Evolutionary conservation across 352 stramenopile genomes (phyloP).

Genomic region (Globisporangium cederbergense): DNA sequence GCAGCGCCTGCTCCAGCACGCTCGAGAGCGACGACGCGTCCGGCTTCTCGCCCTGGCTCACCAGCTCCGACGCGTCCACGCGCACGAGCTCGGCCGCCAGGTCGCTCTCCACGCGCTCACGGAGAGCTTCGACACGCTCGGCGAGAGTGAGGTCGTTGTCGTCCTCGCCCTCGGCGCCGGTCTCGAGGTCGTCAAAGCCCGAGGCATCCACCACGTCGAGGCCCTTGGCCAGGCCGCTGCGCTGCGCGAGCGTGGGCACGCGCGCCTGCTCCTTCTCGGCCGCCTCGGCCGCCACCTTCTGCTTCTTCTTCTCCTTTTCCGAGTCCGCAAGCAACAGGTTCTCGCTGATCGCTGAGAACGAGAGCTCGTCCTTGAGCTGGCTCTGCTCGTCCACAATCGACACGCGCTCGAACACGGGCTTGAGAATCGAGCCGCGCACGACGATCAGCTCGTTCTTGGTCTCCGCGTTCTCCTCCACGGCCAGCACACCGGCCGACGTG

Average conservation of each 20-base stretch:
- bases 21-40: slow-evolving; percentile 80
- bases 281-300: slow-evolving; percentile 38
- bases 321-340: slow-evolving; percentile 53
- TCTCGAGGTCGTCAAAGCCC: slow-evolving; percentile 55
- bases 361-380: slow-evolving; percentile 52
- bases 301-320: slow-evolving; percentile 54
- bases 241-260: slow-evolving; percentile 70
- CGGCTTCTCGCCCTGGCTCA: slow-evolving; percentile 37
- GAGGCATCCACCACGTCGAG: slow-evolving; percentile 65
- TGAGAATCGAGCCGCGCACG: slow-evolving; percentile 66
- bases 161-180: slow-evolving; percentile 26
- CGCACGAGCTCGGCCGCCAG: slow-evolving; percentile 57
- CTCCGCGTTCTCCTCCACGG: slow-evolving; percentile 33
- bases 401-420: slow-evolving; percentile 77
- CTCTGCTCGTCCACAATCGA: slow-evolving; percentile 54
- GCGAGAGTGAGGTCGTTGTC: slow-evolving; percentile 67
- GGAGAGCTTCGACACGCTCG: slow-evolving; percentile 72
- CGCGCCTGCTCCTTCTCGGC: slow-evolving; percentile 55
- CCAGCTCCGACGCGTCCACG: slow-evolving; percentile 35
- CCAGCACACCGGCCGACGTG: slow-evolving; percentile 42
- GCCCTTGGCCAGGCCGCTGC: slow-evolving; percentile 49
- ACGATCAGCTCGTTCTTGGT: slow-evolving; percentile 41
- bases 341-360: slow-evolving; percentile 60
- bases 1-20: slow-evolving; percentile 79
- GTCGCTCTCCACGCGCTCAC: slow-evolving; percentile 71